These are phyloP conservation scores for Ceraceosorus guamensis DNA, from an alignment of 1,284 basidiomycete genomes.

Conservation along the genomic window DNA sequence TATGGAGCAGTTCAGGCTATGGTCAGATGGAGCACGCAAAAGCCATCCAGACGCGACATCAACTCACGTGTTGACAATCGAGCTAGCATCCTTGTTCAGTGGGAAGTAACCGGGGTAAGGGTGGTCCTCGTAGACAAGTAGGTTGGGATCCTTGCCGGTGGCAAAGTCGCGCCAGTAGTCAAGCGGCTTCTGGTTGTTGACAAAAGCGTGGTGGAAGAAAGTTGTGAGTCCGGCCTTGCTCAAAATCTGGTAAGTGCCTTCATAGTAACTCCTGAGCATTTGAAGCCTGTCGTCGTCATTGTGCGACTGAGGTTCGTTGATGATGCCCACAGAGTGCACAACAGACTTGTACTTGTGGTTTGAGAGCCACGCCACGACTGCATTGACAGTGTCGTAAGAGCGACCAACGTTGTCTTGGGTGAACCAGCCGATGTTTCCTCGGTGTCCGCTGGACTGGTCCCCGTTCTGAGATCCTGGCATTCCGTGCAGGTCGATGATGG, in stretches of 20 bases:
- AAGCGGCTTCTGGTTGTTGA: conserved; percentile 12
- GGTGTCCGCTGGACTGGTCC: conserved; percentile 44
- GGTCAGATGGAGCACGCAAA: background rate
- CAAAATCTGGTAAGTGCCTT: conserved; percentile 20
- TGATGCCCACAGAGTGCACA: conserved; percentile 31
- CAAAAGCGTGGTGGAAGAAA: conserved; percentile 42
- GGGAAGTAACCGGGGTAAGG: conserved; percentile 44
- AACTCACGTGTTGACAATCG: conserved; percentile 1
- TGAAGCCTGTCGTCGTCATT: conserved; percentile 17
- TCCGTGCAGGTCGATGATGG: conserved; percentile 51
- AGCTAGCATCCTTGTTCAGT: conserved; percentile 11
- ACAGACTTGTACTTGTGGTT: conserved; percentile 36
- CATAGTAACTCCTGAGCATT: conserved; percentile 26
- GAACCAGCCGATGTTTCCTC: conserved; percentile 36
- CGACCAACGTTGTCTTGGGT: conserved; percentile 22
- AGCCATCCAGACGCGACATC: background rate
- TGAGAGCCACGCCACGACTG: conserved; percentile 28
- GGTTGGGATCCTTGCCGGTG: conserved; percentile 32
- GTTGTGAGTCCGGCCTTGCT: conserved; percentile 25
- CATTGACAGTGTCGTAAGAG: conserved; percentile 29
- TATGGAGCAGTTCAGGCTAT: conserved; percentile 14
- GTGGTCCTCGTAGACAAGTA: conserved; percentile 40
- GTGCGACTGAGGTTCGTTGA: conserved; percentile 38
- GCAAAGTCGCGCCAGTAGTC: conserved; percentile 29
- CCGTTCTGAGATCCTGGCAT: conserved; percentile 51